These are phyloP conservation scores for Petrea volubilis DNA, from an alignment of 257 asterid genomes.

Conservation along the genomic window DNA sequence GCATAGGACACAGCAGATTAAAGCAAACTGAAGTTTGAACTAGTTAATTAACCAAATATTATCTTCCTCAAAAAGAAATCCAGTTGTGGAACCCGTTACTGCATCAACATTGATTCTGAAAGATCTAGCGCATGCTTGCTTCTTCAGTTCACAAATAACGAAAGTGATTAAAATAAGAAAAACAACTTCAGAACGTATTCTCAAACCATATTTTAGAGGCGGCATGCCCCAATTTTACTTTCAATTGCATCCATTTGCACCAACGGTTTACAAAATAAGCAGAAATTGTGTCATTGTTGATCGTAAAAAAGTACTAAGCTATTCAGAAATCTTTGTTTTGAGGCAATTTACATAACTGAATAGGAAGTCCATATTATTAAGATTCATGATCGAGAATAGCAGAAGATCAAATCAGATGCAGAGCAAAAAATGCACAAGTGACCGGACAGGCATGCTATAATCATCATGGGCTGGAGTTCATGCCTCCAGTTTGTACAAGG, in stretches of 20 bases:
- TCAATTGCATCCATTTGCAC: neutral
- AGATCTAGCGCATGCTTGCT: too few species aligned
- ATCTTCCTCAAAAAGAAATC: neutral
- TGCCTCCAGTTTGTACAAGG: neutral
- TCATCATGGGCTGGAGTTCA: neutral
- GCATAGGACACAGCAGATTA: slow-evolving; percentile 28
- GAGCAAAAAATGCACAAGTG: neutral
- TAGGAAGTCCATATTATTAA: neutral
- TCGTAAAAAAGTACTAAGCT: neutral
- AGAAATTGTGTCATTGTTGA: neutral
- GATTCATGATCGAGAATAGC: neutral
- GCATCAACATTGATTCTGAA: neutral
- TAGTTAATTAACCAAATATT: neutral
- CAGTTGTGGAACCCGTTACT: neutral
- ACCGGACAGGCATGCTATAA: neutral
- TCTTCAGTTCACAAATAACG: neutral
- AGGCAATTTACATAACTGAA: neutral
- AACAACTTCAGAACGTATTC: neutral
- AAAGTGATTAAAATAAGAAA: neutral
- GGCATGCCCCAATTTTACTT: neutral
- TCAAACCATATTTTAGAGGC: neutral
- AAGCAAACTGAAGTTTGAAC: slow-evolving; percentile 4
- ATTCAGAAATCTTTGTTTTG: neutral
- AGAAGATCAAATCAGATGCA: neutral
- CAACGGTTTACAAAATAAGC: neutral